Evolutionary conservation across 176 grass and related monocot genomes (phyloP).

Genomic region (Lolium rigidum): DNA sequence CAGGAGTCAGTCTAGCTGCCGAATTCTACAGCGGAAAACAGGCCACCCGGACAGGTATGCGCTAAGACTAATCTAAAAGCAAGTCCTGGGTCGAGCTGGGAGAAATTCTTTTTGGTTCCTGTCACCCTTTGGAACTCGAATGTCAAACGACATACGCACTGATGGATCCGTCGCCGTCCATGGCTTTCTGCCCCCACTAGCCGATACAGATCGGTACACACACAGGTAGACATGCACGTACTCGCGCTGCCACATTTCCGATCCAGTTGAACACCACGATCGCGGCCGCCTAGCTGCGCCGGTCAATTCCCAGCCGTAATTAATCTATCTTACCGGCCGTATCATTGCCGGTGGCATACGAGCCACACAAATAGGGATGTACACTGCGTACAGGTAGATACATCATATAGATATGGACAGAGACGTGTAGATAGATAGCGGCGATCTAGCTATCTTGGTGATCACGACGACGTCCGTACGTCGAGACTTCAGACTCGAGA

Average conservation of each 20-base stretch:
- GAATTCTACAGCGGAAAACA: conserved; percentile 35
- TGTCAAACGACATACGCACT: conserved; percentile 42
- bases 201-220: conserved; percentile 6
- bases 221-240: neutral
- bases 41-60: conserved; percentile 24
- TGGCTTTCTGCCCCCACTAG: conserved; percentile 77
- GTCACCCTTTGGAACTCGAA: conserved; percentile 50
- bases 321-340: neutral
- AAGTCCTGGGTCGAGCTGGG: neutral
- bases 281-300: neutral
- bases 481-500: neutral
- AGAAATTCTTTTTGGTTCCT: neutral
- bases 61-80: neutral
- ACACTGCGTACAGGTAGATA: neutral
- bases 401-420: neutral
- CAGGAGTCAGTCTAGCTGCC: conserved; percentile 46
- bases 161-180: conserved; percentile 53
- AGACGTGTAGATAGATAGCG: neutral
- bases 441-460: neutral
- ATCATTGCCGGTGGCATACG: neutral
- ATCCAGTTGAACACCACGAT: conserved; percentile 22
- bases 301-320: conserved; percentile 19
- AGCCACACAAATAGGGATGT: neutral
- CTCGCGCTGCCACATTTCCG: conserved; percentile 8
- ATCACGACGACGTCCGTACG: neutral